These are phyloP conservation scores for Teratosphaeria nubilosa DNA, from an alignment of 2,329 filamentous ascomycete genomes.

Conservation along the genomic window DNA sequence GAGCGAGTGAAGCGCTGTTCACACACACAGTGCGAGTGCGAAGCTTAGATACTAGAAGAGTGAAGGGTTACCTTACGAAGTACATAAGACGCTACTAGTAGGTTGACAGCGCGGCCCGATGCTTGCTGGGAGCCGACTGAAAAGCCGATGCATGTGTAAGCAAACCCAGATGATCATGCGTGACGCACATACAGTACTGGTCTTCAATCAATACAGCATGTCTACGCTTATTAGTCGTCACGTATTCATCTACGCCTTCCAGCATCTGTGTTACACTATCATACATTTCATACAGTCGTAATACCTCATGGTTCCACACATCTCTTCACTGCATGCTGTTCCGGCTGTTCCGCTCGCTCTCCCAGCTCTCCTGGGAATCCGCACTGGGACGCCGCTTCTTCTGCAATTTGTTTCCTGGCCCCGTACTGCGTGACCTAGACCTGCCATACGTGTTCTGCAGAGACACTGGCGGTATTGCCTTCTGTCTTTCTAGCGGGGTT, in stretches of 20 bases:
- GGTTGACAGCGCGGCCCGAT: not conserved
- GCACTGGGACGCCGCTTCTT: slow-evolving; percentile 22
- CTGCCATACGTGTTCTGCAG: slow-evolving; percentile 16
- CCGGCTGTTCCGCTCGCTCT: not conserved
- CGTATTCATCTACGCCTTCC: not conserved
- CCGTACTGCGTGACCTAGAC: slow-evolving; percentile 13
- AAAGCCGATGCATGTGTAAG: not conserved
- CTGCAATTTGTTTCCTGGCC: slow-evolving; percentile 18
- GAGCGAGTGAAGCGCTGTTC: slow-evolving; percentile 20
- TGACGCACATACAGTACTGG: not conserved
- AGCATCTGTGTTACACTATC: not conserved
- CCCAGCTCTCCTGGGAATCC: slow-evolving; percentile 6
- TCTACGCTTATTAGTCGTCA: not conserved
- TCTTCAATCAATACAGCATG: not conserved
- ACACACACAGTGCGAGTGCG: not conserved
- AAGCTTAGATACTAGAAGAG: not conserved
- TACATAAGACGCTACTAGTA: no score
- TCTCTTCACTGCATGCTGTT: slow-evolving; percentile 3
- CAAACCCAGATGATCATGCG: not conserved
- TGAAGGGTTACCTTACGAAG: no score
- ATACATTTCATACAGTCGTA: not conserved
- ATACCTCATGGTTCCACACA: not conserved
- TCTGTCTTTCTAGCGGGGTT: slow-evolving; percentile 10
- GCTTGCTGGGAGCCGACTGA: not conserved
- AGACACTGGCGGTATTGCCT: slow-evolving; percentile 18